A percentile compares a stretch with the other conserved stretches of the same genome.
Conservation (phyloP, 176 grass and related monocot genomes). For the Hordeum marinum region DNA sequence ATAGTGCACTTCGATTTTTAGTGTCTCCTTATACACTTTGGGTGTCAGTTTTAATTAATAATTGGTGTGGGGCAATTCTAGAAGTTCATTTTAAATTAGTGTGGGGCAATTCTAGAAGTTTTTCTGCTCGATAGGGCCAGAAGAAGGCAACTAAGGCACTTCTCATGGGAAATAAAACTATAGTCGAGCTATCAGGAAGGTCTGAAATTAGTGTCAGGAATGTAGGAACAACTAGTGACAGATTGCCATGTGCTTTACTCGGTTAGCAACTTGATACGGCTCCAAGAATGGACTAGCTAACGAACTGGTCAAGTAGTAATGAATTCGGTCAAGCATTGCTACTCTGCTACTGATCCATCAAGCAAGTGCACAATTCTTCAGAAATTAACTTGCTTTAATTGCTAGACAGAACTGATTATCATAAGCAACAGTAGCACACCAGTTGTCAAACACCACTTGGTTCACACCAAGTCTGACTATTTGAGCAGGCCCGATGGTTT, state of each 20-base stretch:
- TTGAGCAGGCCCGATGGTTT: background rate
- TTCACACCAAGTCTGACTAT: background rate
- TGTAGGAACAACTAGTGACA: background rate
- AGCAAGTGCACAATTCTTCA: background rate
- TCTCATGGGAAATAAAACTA: background rate
- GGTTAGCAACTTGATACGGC: background rate
- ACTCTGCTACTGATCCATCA: background rate
- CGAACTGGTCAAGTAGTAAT: background rate
- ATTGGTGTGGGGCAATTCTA: background rate
- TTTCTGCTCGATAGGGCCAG: background rate
- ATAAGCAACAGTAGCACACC: background rate
- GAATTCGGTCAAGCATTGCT: background rate
- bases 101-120: background rate
- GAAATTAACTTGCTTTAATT: constrained; percentile 12
- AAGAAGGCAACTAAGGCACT: constrained; percentile 2
- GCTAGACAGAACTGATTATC: background rate
- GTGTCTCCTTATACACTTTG: background rate
- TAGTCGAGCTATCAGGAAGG: background rate
- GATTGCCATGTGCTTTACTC: background rate
- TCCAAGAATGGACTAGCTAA: background rate
- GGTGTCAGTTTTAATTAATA: background rate
- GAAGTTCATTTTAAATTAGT: background rate
- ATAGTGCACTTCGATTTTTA: background rate
- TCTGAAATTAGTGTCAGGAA: background rate
- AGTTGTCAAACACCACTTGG: background rate